Evolutionary conservation across 2,329 filamentous ascomycete species (phyloP).

Genomic region (Colletotrichum karsti): DNA sequence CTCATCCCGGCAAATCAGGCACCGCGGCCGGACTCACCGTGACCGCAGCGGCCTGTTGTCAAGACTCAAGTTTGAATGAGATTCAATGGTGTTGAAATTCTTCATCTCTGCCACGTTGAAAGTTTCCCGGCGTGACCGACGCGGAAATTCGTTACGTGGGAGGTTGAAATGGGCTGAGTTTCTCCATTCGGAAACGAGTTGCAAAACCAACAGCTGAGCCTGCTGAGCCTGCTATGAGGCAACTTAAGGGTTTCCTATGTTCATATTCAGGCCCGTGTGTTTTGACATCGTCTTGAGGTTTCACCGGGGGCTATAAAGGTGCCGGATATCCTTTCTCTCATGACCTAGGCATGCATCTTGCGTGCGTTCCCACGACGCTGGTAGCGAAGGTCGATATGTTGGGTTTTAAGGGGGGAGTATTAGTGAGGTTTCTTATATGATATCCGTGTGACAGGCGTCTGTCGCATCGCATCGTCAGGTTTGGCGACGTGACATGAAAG

Average conservation of each 20-base stretch:
- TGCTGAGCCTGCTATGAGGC: no score
- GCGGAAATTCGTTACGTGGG: no score
- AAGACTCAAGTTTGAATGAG: no score
- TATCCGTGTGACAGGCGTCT: neutral
- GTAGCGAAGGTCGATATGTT: neutral
- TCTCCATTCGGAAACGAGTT: neutral
- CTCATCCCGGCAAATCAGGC: neutral
- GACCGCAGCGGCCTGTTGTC: neutral
- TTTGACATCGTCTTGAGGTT: neutral
- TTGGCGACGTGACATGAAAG: no score
- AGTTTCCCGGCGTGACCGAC: no score
- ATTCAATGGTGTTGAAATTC: no score
- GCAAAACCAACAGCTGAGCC: neutral
- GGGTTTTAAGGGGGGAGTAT: neutral
- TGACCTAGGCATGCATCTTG: no score
- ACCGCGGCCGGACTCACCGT: neutral
- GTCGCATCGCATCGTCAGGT: neutral
- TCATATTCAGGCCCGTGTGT: neutral
- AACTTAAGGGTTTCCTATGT: no score
- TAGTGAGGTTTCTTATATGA: neutral
- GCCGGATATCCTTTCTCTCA: no score
- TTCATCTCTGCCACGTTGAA: neutral
- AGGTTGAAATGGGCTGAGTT: neutral
- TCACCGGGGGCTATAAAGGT: no score
- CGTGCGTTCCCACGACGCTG: neutral